Evolutionary conservation across 164 flowering plant genomes (phyloP), one percentile per base, ranked within the genome.

Genomic region (Amborella trichopoda): DNA sequence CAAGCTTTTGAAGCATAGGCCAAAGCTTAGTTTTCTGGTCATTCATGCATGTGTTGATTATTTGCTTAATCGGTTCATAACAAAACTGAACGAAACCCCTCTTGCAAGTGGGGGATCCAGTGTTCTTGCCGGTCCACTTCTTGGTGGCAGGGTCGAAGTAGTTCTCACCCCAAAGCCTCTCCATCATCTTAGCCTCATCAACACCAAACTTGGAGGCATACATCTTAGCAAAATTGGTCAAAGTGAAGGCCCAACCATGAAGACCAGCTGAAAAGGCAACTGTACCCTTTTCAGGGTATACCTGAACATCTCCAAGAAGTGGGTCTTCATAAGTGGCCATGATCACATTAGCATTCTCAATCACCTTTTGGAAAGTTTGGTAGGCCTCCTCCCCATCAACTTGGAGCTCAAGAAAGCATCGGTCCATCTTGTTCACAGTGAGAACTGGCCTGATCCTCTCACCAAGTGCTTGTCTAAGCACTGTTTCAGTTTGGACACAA

Each of bases 101-200:
- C 44, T 56, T 61, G 50, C 63, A 66, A 17, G 63, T 61, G 9
- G 66, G 40, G 26, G 70, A 52, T 2, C 70, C 70, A 30, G 70
- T 61, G 33, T 37, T 61, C 56, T 49, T 66, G 51, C 5, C 36
- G 1, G 70, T 66, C 70, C 70, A 61, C 18, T 66, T 66, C 44
- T 50, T 66, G 38, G 70, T 66, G n/a, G 60, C 54, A 33, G 66
- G 63, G 47, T 66, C 66, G 21, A 66, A 66, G 28, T 26, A 66
- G 38, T 61, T 66, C 46, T 61, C 70, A 33, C 69, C 69, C 69
- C 69, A 65, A 2, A 65, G 65, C 48, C 64, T 58, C 33, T 58
- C 56, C 63, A 63, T 58, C 65, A 60, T 60, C 47, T 60, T 60
- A 3, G 55, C 11, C 46, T 60, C 60, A 44, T 60, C 65, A 16